These are phyloP conservation scores for Suillus discolor DNA, from an alignment of 768 basidiomycete species.

Conservation along the genomic window DNA sequence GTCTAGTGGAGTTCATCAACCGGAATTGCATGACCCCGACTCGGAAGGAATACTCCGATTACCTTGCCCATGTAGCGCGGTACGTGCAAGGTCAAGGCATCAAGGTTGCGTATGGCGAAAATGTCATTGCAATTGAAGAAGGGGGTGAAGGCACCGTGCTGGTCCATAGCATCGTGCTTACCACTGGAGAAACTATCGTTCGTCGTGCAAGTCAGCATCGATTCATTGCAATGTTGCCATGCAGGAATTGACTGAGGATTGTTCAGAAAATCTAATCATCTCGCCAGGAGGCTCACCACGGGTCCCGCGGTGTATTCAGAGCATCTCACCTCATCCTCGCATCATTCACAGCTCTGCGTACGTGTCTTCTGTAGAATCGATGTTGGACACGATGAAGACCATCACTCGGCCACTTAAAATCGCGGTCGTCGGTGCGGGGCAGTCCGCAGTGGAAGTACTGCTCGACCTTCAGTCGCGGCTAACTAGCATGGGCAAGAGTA, in stretches of 20 bases:
- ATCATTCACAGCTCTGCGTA: constrained; percentile 50
- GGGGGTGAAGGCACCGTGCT: constrained; percentile 37
- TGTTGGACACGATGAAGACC: constrained; percentile 34
- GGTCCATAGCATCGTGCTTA: constrained; percentile 38
- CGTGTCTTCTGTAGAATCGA: constrained; percentile 37
- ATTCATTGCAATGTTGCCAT: constrained; percentile 3
- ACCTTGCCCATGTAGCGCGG: constrained; percentile 52
- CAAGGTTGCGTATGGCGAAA: constrained; percentile 46
- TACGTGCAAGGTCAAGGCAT: constrained; percentile 46
- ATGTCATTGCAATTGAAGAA: constrained; percentile 44
- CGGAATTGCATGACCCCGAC: constrained; percentile 52
- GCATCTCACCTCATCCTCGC: constrained; percentile 35
- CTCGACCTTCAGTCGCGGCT: constrained; percentile 46
- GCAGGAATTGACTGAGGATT: background rate
- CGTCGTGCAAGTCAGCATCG: constrained; percentile 42
- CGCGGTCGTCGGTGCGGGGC: constrained; percentile 51
- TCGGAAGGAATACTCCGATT: constrained; percentile 56
- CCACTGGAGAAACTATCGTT: constrained; percentile 36
- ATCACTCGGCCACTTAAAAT: constrained; percentile 35
- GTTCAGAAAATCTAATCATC: constrained; percentile 48
- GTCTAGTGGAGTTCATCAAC: constrained; percentile 56
- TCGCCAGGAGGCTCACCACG: constrained; percentile 51
- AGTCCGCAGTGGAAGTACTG: constrained; percentile 50
- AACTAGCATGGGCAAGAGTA: constrained; percentile 28
- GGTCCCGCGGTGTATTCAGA: constrained; percentile 41